Evolutionary conservation across 129 eudicot genomes (phyloP).

Genomic region (carrot (Daucus carota)): DNA sequence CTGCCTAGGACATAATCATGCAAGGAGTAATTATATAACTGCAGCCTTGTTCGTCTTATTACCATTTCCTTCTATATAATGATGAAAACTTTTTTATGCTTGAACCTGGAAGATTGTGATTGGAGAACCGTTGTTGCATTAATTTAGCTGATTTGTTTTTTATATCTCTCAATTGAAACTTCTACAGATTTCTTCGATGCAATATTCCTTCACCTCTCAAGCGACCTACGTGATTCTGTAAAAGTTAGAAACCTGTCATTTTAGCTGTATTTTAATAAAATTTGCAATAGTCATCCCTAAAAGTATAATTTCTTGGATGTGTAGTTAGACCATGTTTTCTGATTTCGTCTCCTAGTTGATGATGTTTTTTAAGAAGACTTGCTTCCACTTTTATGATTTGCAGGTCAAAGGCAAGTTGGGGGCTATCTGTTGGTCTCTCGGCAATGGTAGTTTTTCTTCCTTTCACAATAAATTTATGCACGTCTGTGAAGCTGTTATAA

Average conservation of each 20-base stretch:
- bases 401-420: conserved; percentile 71
- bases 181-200: not conserved
- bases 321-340: not conserved
- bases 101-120: not conserved
- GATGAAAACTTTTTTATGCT: not conserved
- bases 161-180: not conserved
- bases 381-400: conserved; percentile 6
- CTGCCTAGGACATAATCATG: not conserved
- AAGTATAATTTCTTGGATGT: not conserved
- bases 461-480: not conserved
- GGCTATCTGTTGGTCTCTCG: conserved; percentile 58
- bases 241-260: not conserved
- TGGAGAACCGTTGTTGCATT: not conserved
- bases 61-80: not conserved
- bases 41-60: not conserved
- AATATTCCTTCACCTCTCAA: not conserved
- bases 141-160: not conserved
- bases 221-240: not conserved
- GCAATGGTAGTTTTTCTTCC: conserved; percentile 48
- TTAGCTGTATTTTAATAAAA: not conserved
- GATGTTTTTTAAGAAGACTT: not conserved
- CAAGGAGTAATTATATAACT: not conserved
- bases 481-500: not conserved
- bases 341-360: not conserved
- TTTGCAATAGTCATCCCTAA: not conserved